A percentile compares a stretch with the other conserved stretches of the same genome.
Evolutionary conservation across 164 flowering plant species (phyloP).

Genomic region (Platanus orientalis): DNA sequence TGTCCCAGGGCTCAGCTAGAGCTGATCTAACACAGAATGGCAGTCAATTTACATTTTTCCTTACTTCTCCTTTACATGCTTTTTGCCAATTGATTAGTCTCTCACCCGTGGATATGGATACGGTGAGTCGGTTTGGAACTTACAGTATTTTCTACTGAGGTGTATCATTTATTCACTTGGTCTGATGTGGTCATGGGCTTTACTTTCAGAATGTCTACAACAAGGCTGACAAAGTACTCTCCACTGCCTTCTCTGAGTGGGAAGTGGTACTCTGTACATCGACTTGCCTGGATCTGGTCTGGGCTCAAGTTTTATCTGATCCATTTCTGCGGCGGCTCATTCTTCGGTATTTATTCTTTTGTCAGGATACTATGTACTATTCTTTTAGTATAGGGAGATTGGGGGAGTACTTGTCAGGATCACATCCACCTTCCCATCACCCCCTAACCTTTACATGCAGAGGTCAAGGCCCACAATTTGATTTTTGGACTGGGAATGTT

Average conservation of each 20-base stretch:
- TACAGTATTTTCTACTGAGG: background rate
- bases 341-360: constrained; percentile 51
- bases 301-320: constrained; percentile 91
- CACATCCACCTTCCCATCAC: background rate
- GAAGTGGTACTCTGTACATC: constrained; percentile 78
- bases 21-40: constrained; percentile 44
- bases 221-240: constrained; percentile 62
- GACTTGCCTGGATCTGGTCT: constrained; percentile 57
- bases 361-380: background rate
- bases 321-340: constrained; percentile 81
- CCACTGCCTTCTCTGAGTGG: constrained; percentile 70
- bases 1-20: constrained; percentile 35
- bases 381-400: background rate
- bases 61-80: constrained; percentile 86
- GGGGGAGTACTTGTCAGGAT: background rate
- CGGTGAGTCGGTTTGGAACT: constrained; percentile 38
- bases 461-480: background rate
- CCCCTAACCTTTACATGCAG: background rate
- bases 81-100: constrained; percentile 76
- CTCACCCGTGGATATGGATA: constrained; percentile 33
- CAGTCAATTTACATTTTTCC: constrained; percentile 89
- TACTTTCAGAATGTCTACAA: constrained; percentile 49
- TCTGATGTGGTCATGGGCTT: constrained; percentile 2
- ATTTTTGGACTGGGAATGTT: no score
- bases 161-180: background rate